Evolutionary conservation across 768 basidiomycete genomes (phyloP), one percentile per base, ranked within the genome.

Genomic region (Vararia minispora): DNA sequence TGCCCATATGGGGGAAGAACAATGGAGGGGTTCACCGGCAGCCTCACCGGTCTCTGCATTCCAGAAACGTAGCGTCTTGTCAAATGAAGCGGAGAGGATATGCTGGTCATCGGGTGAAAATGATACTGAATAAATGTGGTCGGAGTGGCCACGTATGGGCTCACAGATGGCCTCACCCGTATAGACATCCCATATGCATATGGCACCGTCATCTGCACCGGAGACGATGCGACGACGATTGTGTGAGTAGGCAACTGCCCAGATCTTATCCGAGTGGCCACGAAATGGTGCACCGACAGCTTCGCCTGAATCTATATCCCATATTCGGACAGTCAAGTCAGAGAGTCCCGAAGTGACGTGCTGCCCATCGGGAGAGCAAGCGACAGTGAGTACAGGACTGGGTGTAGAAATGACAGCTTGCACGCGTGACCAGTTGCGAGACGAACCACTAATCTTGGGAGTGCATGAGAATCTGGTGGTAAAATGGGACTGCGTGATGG

Each of bases 121-220:
- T 3, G 66, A 64, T 26, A 72, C 69, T 16, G 62, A 62, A 57
- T 71, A 71, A 18, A 72, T 68, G 23, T 61, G 63, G 45, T 71
- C 68, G 35, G 58, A 62, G 54, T 72, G 69, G 6, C 68, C 68
- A 44, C 58, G 57, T 42, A 72, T 57, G 23, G 52, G n/a, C 67
- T 67, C 2, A 59, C 13, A 16, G 14, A 33, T 11, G 14, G 11
- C 12, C 11, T n/a, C 16, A 6, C 31, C 16, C 20, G 11, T 64
- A 18, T 50, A 36, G 39, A 64, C 62, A 48, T 71, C 68, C 69
- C 69, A 72, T 5, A 72, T 59, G 28, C 69, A 61, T 28, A 72
- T 64, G 51, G 68, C 56, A 16, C 63, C 64, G 48, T 72, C 69
- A 18, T 71, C 55, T 28, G 57, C 58, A 10, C 69, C 31, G 20